Evolutionary conservation across 2,329 filamentous ascomycete genomes (phyloP), one percentile per base, ranked within the genome.

Genomic region (Cladophialophora immunda): DNA sequence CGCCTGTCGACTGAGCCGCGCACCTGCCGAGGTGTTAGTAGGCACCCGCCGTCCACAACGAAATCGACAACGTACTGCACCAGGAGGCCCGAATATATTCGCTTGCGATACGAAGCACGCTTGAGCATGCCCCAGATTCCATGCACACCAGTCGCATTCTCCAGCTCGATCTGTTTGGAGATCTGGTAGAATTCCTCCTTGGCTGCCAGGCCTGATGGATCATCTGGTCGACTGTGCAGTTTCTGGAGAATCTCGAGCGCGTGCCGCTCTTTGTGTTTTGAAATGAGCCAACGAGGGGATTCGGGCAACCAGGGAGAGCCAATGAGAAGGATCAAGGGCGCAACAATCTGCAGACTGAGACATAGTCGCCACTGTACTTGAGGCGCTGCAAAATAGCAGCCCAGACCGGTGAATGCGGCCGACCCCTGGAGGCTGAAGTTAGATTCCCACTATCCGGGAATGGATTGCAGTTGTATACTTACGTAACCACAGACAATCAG

Each of bases 201-300:
- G 32, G 79, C 79, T 4, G 75, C 69, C 17, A 73, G 67, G 4
- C 81, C 75, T 29, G 82, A 71, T 7, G 76, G 77, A 54, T 80
- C 78, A 38, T 76, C 75, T 4, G 77, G 74, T 5, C 76, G 78
- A 25, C 76, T 76, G 69, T 85, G 82, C 27, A 86, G 75, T 0
- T 77, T 74, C 27, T 78, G 75, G 29, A 85, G 73, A 9, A 82
- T 76, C 2, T 74, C 73, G 45, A 75, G 71, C 19, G 77, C 75
- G 74, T 83, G 78, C 0, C 81, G 53, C 25, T 72, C 61, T 3
- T 78, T 74, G 58, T 77, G 80, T 57, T 83, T 78, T 7, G 79
- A 76, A 13, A 83, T 68, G 9, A 82, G 76, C 79, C 79, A 82
- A 52, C 81, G 76, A 13, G 81, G 81, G 9, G 79, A 81, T 63